Evolutionary conservation across 2,329 filamentous ascomycete species (phyloP).

Genomic region (Emergomyces pasteurianus): DNA sequence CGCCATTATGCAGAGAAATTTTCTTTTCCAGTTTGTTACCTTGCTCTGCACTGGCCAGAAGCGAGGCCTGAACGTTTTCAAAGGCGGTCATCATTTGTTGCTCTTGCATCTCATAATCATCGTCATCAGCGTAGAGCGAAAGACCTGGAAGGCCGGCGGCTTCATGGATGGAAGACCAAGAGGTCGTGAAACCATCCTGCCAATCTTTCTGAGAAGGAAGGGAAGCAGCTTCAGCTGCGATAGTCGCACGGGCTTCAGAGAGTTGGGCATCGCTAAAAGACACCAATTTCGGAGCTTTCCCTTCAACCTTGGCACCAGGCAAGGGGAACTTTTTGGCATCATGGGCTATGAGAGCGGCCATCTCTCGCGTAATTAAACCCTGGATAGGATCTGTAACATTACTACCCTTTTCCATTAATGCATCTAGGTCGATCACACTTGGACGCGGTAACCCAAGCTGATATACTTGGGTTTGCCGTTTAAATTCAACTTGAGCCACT

Average conservation of each 20-base stretch:
- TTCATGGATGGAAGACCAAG: constrained; percentile 40
- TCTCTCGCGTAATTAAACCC: constrained; percentile 61
- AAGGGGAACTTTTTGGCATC: constrained; percentile 67
- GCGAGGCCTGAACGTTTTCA: constrained; percentile 59
- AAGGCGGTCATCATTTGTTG: constrained; percentile 58
- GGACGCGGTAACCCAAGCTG: constrained; percentile 74
- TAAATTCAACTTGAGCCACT: constrained; percentile 56
- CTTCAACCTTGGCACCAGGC: constrained; percentile 53
- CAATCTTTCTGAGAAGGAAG: constrained; percentile 39
- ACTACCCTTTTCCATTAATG: constrained; percentile 52
- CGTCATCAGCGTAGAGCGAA: constrained; percentile 65
- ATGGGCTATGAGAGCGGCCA: constrained; percentile 65
- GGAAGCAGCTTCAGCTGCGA: constrained; percentile 55
- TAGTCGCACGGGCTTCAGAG: constrained; percentile 61
- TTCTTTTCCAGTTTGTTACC: constrained; percentile 91
- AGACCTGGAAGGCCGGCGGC: constrained; percentile 55
- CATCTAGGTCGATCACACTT: constrained; percentile 55
- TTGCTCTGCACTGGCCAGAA: constrained; percentile 62
- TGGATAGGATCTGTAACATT: constrained; percentile 52
- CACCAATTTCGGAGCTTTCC: constrained; percentile 48
- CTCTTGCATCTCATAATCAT: constrained; percentile 47
- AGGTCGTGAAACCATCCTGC: constrained; percentile 38
- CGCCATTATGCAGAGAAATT: constrained; percentile 72
- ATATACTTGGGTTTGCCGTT: constrained; percentile 79
- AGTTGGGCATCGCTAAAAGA: constrained; percentile 59